These are phyloP conservation scores for Pyrenophora seminiperda DNA, from an alignment of 2,329 filamentous ascomycete species.

Conservation along the genomic window DNA sequence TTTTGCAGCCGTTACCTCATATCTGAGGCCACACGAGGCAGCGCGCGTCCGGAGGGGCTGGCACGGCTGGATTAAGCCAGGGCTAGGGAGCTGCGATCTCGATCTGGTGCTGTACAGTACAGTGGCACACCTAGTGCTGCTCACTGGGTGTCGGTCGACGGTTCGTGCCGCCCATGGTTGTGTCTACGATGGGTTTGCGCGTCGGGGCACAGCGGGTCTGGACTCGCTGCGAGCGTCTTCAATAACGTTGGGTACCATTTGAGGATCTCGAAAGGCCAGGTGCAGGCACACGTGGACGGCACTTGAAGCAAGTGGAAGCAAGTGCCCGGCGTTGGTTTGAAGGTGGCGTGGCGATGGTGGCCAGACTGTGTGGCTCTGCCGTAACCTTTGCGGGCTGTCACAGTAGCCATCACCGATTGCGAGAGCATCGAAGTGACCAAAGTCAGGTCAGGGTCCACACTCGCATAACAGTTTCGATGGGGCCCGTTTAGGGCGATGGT, in stretches of 20 bases:
- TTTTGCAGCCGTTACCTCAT: conserved; percentile 12
- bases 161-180: conserved; percentile 13
- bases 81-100: conserved; percentile 12
- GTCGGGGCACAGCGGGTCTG: conserved; percentile 1
- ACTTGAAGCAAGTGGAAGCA: no score
- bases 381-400: no score
- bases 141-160: conserved; percentile 6
- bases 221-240: neutral
- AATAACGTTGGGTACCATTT: neutral
- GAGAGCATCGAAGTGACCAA: conserved; percentile 5
- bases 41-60: neutral
- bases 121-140: neutral
- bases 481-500: conserved; percentile 6
- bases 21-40: neutral
- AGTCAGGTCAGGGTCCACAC: neutral
- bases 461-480: conserved; percentile 8
- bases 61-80: neutral
- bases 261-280: no score
- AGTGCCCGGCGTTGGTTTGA: neutral
- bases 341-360: neutral
- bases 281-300: no score
- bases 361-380: neutral
- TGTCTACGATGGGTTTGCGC: neutral
- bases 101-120: conserved; percentile 6
- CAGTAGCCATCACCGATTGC: conserved; percentile 13